A percentile compares a stretch with the other conserved stretches of the same genome.
These are phyloP conservation scores for Gossypium lobatum DNA, from an alignment of 441 rosid species.

Conservation along the genomic window DNA sequence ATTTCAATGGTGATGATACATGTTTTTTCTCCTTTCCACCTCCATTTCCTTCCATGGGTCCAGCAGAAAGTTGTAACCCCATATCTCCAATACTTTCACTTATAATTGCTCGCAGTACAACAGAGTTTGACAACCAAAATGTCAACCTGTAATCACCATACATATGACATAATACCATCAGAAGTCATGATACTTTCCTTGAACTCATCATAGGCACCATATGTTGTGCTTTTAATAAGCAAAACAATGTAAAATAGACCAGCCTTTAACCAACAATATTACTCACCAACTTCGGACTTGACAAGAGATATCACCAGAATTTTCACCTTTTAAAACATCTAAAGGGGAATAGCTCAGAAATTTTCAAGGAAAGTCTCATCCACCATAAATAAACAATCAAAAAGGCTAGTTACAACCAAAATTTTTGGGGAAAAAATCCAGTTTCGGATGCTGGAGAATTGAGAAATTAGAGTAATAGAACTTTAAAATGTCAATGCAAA, in stretches of 20 bases:
- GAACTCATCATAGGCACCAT: neutral
- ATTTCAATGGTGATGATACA: constrained; percentile 43
- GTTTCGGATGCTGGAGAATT: neutral
- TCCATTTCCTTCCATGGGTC: constrained; percentile 29
- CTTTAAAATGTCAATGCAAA: neutral
- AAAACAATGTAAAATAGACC: neutral
- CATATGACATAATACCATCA: neutral
- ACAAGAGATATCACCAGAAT: neutral
- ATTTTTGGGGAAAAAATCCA: neutral
- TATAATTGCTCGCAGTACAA: constrained; percentile 66
- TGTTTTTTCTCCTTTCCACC: constrained; percentile 31
- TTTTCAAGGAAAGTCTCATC: neutral
- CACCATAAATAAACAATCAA: neutral
- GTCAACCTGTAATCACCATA: constrained; percentile 58
- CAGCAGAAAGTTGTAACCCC: no score
- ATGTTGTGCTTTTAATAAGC: neutral
- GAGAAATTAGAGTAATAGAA: neutral
- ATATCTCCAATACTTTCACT: constrained; percentile 46
- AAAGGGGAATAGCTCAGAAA: neutral
- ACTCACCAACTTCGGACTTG: neutral
- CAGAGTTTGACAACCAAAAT: constrained; percentile 87
- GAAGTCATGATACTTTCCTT: neutral
- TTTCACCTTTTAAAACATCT: neutral
- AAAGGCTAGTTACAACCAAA: neutral
- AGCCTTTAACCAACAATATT: neutral